A percentile compares a stretch with the other conserved stretches of the same genome.
Conservation (phyloP, 2,329 filamentous ascomycete genomes). For the Ophiocordyceps camponoti-leonardi region DNA sequence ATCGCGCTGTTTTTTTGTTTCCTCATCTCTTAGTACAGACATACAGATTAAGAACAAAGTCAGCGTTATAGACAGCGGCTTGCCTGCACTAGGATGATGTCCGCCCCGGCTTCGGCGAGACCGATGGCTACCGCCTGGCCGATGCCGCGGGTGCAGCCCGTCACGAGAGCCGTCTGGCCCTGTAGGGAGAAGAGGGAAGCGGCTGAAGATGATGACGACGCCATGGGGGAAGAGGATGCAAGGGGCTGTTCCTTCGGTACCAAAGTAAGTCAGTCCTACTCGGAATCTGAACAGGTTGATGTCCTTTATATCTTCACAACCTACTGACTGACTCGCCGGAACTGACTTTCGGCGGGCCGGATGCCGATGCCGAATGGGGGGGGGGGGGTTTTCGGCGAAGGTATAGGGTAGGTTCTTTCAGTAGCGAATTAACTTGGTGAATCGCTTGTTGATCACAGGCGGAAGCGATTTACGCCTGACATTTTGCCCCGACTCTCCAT, state of each 20-base stretch:
- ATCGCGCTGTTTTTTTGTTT: slow-evolving; percentile 18
- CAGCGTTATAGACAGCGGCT: neutral
- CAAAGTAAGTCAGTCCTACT: no score
- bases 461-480: no score
- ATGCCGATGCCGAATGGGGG: no score
- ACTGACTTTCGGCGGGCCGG: no score
- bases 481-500: no score
- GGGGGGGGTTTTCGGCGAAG: no score
- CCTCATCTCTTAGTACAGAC: no score
- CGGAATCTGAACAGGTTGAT: neutral
- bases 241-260: neutral
- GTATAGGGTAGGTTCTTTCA: no score
- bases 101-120: slow-evolving; percentile 40
- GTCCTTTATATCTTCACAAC: neutral
- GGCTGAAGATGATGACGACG: slow-evolving; percentile 1
- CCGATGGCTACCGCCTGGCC: slow-evolving; percentile 38
- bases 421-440: no score
- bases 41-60: neutral
- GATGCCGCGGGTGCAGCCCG: slow-evolving; percentile 40
- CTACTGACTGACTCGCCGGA: no score
- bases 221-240: neutral
- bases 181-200: slow-evolving; percentile 31
- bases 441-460: no score
- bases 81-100: slow-evolving; percentile 38
- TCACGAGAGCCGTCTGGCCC: slow-evolving; percentile 39